Evolutionary conservation across 2,329 filamentous ascomycete species (phyloP).

Genomic region (Aureobasidium sp.): DNA sequence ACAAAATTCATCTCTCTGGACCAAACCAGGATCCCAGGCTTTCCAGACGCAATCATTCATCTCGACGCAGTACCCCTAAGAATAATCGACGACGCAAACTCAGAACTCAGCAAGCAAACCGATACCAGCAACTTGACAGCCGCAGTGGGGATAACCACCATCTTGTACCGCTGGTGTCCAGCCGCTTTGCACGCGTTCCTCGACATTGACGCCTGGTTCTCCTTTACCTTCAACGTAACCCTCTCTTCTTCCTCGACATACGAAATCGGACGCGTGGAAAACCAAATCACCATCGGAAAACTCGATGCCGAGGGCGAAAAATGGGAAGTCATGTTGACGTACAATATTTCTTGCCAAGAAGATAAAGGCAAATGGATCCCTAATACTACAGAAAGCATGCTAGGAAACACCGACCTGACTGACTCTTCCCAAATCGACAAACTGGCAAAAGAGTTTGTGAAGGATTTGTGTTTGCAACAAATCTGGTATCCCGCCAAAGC

Average conservation of each 20-base stretch:
- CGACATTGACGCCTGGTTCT: conserved; percentile 20
- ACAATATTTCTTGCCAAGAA: conserved; percentile 2
- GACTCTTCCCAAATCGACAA: conserved; percentile 13
- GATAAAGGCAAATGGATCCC: conserved; percentile 16
- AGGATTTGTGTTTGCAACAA: conserved; percentile 17
- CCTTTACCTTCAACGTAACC: conserved; percentile 20
- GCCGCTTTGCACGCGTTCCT: conserved; percentile 19
- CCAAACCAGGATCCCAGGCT: not conserved
- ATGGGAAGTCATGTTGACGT: conserved; percentile 20
- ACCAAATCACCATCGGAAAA: conserved; percentile 20
- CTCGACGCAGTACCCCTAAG: not conserved
- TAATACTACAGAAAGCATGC: conserved; percentile 8
- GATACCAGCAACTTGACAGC: conserved; percentile 13
- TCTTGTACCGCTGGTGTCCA: conserved; percentile 22
- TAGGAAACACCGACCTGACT: conserved; percentile 23
- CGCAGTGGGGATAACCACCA: conserved; percentile 19
- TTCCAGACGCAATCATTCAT: not conserved
- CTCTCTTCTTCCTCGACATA: conserved; percentile 9
- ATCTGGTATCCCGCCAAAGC: conserved; percentile 19
- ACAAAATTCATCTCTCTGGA: not conserved
- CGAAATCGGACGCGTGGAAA: conserved; percentile 21
- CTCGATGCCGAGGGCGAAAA: conserved; percentile 17
- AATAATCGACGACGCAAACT: not conserved
- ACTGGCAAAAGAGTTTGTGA: conserved; percentile 8
- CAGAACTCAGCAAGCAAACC: not conserved